Evolutionary conservation across 139 green algal genomes (phyloP).

Genomic region (Deuterostichococcus epilithicus): DNA sequence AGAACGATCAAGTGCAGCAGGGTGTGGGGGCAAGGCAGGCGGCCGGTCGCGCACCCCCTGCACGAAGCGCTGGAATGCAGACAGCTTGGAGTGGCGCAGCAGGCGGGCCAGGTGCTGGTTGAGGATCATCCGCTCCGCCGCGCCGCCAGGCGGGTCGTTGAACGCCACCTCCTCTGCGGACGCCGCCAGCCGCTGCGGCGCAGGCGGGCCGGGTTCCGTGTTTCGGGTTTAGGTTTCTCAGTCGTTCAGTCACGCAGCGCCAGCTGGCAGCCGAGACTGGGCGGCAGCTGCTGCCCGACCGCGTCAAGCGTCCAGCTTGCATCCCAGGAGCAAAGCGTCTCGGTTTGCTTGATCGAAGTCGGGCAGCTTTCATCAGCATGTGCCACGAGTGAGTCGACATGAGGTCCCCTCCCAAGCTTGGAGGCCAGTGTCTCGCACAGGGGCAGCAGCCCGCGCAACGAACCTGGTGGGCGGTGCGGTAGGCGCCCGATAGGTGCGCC

Average conservation of each 20-base stretch:
- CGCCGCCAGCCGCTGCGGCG: slow-evolving; percentile 57
- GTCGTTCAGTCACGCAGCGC: no score
- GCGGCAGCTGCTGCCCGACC: no score
- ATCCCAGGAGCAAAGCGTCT: no score
- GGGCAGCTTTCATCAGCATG: no score
- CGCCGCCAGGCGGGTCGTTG: slow-evolving; percentile 83
- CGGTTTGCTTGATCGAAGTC: no score
- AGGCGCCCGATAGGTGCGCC: slow-evolving; percentile 61
- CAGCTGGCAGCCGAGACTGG: no score
- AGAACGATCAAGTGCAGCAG: background rate
- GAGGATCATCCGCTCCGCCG: slow-evolving; percentile 82
- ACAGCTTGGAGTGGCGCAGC: slow-evolving; percentile 72
- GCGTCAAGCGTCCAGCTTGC: no score
- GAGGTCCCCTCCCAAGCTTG: no score
- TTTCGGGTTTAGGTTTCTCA: no score
- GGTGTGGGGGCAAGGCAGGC: background rate
- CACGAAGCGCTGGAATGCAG: slow-evolving; percentile 78
- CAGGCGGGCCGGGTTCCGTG: no score
- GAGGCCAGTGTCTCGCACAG: no score
- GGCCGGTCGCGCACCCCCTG: slow-evolving; percentile 56
- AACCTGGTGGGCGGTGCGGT: slow-evolving; percentile 50
- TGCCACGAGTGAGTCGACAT: no score
- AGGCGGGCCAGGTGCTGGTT: slow-evolving; percentile 88
- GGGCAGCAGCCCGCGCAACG: background rate
- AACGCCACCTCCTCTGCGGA: slow-evolving; percentile 84